Evolutionary conservation across 176 grass and related monocot species (phyloP), one percentile per base, ranked within the genome.

Genomic region (Miscanthus lutarioriparius): DNA sequence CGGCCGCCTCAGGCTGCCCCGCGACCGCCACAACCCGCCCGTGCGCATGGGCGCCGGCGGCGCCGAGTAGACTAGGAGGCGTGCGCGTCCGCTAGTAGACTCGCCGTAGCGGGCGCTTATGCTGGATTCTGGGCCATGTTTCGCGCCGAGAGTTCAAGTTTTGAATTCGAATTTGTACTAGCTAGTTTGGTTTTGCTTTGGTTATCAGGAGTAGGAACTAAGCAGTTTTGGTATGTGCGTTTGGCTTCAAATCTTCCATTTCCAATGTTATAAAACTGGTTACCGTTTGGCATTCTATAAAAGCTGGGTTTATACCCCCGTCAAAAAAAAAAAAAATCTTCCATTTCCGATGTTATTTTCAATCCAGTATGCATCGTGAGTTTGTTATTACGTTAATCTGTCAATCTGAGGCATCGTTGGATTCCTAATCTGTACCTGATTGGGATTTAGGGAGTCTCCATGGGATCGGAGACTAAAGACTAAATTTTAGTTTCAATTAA

Each of bases 1-100:
- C 27, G 85, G 87, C 14, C 84, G 70, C n/a, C 88, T 94, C 69
- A 84, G 81, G 82, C 75, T 95, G 23, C 90, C 90, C 0, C 85
- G 74, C 64, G 86, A 79, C 70, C 75, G 80, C 73, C 88, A 89
- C 86, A 91, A 72, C 65, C 88, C 83, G 64, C 88, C 91, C 2
- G 77, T 91, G 27, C 72, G 82, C 44, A 89, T 78, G 43, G 17
- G 28, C 73, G 15, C 20, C 63, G 30, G 1, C 72, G 62, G 0
- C 30, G 62, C 5, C 33, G 30, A 10, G 9, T 26, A 40, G 48
- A 8, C 5, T 56, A 17, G 17, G 59, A 6, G 59, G 23, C 58
- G 7, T 22, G 19, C 7, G 19, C 36, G 28, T 30, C 28, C 28
- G 1, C 28, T 30, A 30, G 28, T 54, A 15, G 53, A 58, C 2